These are phyloP conservation scores for Sphagnum contortum DNA, from an alignment of 225 moss, liverwort and hornwort genomes.

Conservation along the genomic window DNA sequence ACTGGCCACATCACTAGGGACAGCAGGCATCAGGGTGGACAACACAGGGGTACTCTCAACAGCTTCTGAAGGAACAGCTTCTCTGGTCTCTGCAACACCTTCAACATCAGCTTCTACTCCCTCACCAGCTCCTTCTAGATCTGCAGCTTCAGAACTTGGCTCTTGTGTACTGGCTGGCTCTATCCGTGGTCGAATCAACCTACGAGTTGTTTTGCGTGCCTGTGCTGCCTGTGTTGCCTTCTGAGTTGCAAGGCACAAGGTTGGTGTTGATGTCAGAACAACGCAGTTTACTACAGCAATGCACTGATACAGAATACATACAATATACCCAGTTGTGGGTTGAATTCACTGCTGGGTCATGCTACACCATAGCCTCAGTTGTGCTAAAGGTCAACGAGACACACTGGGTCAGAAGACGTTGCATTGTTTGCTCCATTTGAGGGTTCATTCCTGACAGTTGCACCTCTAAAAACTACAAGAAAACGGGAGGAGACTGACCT, in stretches of 20 bases:
- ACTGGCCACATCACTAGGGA: conserved; percentile 15
- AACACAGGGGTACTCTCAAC: conserved; percentile 26
- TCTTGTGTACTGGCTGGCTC: conserved; percentile 61
- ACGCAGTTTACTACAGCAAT: no score
- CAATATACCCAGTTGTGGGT: no score
- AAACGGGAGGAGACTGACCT: conserved; percentile 25
- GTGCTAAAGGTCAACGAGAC: no score
- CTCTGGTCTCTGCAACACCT: conserved; percentile 37
- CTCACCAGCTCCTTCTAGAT: conserved; percentile 52
- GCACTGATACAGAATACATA: no score
- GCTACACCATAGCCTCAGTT: no score
- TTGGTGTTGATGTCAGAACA: background rate
- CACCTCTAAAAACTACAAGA: no score
- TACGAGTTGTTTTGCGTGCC: conserved; percentile 69
- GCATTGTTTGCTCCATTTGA: no score
- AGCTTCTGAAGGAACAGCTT: conserved; percentile 18
- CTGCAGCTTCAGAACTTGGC: conserved; percentile 48
- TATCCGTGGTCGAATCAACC: conserved; percentile 81
- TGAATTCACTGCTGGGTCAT: no score
- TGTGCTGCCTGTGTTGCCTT: conserved; percentile 42
- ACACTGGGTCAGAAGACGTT: no score
- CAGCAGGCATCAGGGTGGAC: conserved; percentile 13
- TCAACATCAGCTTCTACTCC: conserved; percentile 53
- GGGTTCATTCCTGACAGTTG: no score
- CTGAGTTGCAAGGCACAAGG: conserved; percentile 19